A percentile compares a stretch with the other conserved stretches of the same genome.
These are phyloP conservation scores for Metschnikowia baotianmanensis DNA, from an alignment of 805 yeast genomes.

Conservation along the genomic window DNA sequence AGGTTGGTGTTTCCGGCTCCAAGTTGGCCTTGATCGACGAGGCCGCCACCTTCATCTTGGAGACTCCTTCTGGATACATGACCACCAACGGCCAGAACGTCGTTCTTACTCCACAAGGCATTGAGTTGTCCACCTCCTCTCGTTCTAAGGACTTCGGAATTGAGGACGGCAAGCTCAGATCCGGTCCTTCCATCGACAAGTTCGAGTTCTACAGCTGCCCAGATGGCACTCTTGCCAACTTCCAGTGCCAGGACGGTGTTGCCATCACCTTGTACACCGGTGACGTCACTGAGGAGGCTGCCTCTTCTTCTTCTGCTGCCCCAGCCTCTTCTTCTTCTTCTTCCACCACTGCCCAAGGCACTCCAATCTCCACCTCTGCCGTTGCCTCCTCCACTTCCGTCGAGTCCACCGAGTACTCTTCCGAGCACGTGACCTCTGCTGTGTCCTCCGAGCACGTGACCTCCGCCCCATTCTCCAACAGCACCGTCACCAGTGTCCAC, in stretches of 20 bases:
- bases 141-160: conserved; percentile 30
- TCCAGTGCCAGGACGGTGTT: conserved; percentile 14
- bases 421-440: not conserved
- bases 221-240: conserved; percentile 16
- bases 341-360: conserved; percentile 18
- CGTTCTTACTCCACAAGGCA: conserved; percentile 18
- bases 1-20: conserved; percentile 19
- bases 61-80: conserved; percentile 32
- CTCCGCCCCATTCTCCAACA: conserved; percentile 9
- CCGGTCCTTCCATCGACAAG: conserved; percentile 16
- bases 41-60: conserved; percentile 24
- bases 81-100: conserved; percentile 23
- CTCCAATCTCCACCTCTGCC: not conserved
- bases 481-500: conserved; percentile 18
- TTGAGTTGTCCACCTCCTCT: conserved; percentile 14
- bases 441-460: conserved; percentile 1
- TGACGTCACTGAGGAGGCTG: conserved; percentile 20
- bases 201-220: conserved; percentile 28
- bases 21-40: conserved; percentile 15
- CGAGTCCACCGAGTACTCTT: not conserved
- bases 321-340: conserved; percentile 25
- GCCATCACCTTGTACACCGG: conserved; percentile 12
- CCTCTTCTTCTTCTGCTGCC: conserved; percentile 25
- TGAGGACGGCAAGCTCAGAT: conserved; percentile 27
- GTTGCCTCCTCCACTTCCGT: conserved; percentile 17